Evolutionary conservation across 2,329 filamentous ascomycete species (phyloP), one percentile per base, ranked within the genome.

Genomic region (Remersonia thermophila): DNA sequence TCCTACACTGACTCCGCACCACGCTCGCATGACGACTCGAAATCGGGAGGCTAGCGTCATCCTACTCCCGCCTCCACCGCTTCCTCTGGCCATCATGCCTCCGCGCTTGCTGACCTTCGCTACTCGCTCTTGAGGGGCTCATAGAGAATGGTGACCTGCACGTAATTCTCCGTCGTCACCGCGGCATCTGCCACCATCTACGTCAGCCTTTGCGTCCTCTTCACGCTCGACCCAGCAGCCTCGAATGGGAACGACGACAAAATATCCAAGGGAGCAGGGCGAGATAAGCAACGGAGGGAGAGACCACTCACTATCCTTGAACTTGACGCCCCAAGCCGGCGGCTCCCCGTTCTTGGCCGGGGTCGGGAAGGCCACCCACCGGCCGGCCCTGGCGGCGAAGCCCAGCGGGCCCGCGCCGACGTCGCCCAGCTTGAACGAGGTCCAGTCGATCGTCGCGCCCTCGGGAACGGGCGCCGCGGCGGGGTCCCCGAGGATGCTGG

Each of bases 281-380:
- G 15, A 16, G 4, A 27, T 15, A 9, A 30, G 27, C 16, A 10
- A 28, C 12, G n/a, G 10, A 30, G 10, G 18, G 15, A 15, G 12
- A 13, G 27, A 15, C 26, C 3, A 50, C 58, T 46, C 37, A 59
- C 59, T 54, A 42, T 56, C 54, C 29, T 55, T 55, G 57, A 58
- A 62, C 38, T 54, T 57, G 17, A 60, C 49, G 20, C 41, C 41
- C 54, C 54, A 62, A 18, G 26, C 40, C 28, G 16, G 34, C 14
- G 12, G 13, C 20, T 20, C 32, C 32, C 38, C 47, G 12, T 41
- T n/a, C n/a, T n/a, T n/a, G n/a, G n/a, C n/a, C n/a, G n/a, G 9
- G 20, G 5, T 23, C 20, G 57, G 58, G 40, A 61, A 55, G 3
- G 54, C 53, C n/a, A 58, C 45, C 60, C 60, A 63, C 18, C 42